Base-by-base conservation (phyloP, 176 grass and related monocot genomes). In the Triticum dicoccoides region DNA sequence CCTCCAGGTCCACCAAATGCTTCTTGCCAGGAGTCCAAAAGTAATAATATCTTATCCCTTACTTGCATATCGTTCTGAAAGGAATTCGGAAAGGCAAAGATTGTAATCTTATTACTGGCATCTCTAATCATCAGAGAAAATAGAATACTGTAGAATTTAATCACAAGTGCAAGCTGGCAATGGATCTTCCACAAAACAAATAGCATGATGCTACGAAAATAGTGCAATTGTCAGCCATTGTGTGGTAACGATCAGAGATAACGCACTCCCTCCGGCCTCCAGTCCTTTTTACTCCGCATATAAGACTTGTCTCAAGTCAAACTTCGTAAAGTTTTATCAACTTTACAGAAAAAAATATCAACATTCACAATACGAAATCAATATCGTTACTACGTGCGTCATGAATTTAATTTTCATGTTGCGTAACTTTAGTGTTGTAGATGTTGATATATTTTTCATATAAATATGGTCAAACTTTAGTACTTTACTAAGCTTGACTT, bases 1-100 rank as follows among this genome's bases (percentile, higher is more conserved):
- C 92, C 89, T 90, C 90, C 83, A 87, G 92, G 88, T 54, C 97
- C 96, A 88, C 96, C 92, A 87, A 99, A 99, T 89, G 97, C 97
- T 92, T 99, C 97, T 96, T 94, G 97, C 97, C 97, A 99, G 69
- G 97, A 99, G 73, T 99, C 97, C 67, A 99, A 83, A 82, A 99
- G 94, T 68, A 93, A 38, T 9, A 99, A 89, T 85, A 89, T 39
- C 76, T 99, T 96, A 33, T 94, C 88, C 75, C 94, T 92, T 80
- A 99, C 97, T 87, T 71, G 90, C 87, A 94, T 94, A 91, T 96
- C 97, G 87, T 93, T 81, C 94, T 96, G 87, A 61, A 81, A 86
- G 81, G 9, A 77, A 86, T 87, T 81, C 12, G 6, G 71, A 42
- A 77, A 76, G 14, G 66, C 24, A 24, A 45, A 69, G 9, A 8